These are phyloP conservation scores for Yamadazyma membranifaciens DNA, from an alignment of 1,139 yeast species.

Conservation along the genomic window DNA sequence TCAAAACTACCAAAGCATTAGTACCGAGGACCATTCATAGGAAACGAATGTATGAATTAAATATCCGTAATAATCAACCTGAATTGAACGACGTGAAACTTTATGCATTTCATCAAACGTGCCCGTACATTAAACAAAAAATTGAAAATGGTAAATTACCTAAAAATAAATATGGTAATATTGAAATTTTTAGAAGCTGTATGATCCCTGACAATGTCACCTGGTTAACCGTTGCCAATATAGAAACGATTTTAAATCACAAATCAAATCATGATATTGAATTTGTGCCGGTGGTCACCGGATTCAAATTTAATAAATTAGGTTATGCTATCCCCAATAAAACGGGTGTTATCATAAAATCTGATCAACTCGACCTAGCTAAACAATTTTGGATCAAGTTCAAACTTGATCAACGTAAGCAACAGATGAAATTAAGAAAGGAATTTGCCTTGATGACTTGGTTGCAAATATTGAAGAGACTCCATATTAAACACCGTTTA, in stretches of 20 bases:
- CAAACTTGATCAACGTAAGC: constrained; percentile 17
- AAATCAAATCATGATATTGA: constrained; percentile 15
- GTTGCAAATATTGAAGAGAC: constrained; percentile 20
- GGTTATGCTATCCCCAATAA: constrained; percentile 32
- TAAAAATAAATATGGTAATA: constrained; percentile 32
- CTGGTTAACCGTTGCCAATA: constrained; percentile 28
- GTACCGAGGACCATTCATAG: constrained; percentile 26
- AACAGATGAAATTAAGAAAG: not conserved
- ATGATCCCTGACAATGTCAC: constrained; percentile 35
- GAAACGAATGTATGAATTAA: constrained; percentile 20
- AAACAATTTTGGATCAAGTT: constrained; percentile 31
- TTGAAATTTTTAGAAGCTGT: constrained; percentile 29
- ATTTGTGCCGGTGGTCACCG: constrained; percentile 36
- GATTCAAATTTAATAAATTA: constrained; percentile 27
- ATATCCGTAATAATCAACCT: constrained; percentile 19
- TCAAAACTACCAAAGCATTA: constrained; percentile 22
- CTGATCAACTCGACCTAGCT: constrained; percentile 17
- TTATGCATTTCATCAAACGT: constrained; percentile 32
- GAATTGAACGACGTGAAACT: constrained; percentile 22
- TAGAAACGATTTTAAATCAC: constrained; percentile 23
- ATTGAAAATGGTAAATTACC: constrained; percentile 20
- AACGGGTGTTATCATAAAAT: constrained; percentile 28
- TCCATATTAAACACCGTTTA: constrained; percentile 24
- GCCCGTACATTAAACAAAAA: constrained; percentile 23
- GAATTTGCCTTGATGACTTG: constrained; percentile 18